phyloP scores from a whole-genome alignment of 345 rosid genomes.

The Euphorbia tirucalli region DNA sequence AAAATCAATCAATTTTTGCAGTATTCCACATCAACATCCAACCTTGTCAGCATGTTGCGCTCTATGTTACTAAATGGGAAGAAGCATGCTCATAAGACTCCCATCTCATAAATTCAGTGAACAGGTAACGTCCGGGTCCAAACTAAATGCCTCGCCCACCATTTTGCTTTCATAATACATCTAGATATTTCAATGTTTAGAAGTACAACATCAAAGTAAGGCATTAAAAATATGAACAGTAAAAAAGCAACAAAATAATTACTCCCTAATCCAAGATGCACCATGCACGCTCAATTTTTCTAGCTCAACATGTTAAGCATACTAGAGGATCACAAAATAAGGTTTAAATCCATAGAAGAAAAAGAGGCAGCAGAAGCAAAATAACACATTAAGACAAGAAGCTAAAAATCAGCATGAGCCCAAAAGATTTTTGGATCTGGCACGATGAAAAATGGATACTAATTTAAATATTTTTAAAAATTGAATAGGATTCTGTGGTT shows the following conservation, averaged over 20 bases:
- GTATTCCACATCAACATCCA: not conserved
- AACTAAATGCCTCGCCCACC: not conserved
- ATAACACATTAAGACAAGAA: not conserved
- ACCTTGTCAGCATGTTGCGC: not conserved
- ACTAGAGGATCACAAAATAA: not conserved
- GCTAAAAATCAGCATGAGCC: not conserved
- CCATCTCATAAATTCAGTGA: constrained; percentile 1
- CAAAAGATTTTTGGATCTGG: not conserved
- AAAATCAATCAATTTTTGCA: not conserved
- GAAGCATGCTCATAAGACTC: not conserved
- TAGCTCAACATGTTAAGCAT: not conserved
- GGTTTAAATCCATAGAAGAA: not conserved
- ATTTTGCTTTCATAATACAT: not conserved
- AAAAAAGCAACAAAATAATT: not conserved
- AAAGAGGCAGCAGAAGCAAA: not conserved
- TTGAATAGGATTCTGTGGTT: not conserved
- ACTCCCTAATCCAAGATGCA: not conserved
- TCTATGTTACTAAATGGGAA: constrained; percentile 1
- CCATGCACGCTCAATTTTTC: not conserved
- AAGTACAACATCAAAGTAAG: not conserved
- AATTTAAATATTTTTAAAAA: not conserved
- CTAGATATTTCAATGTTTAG: not conserved
- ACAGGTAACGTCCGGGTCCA: not conserved
- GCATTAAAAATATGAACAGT: not conserved
- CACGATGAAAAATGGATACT: not conserved